phyloP scores from a whole-genome alignment of 2,329 filamentous ascomycete species.

The Colletotrichum acutatum region DNA sequence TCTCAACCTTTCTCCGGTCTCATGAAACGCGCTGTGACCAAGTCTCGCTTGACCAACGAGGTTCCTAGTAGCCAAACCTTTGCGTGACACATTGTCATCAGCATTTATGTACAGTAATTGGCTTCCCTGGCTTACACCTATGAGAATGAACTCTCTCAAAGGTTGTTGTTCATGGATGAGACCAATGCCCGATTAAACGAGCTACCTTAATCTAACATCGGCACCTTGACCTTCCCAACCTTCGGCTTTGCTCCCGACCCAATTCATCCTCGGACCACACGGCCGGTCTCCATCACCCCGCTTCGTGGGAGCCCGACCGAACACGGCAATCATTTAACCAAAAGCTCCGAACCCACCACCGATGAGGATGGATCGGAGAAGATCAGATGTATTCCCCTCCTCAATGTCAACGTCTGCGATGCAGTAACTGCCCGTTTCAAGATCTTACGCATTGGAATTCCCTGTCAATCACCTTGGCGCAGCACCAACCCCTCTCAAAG shows the following conservation, averaged over 20 bases:
- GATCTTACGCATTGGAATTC: neutral
- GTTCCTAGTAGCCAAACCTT: too few relatives aligned
- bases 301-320: neutral
- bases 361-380: neutral
- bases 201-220: neutral
- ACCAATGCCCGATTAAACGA: neutral
- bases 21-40: neutral
- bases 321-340: neutral
- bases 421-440: too few relatives aligned
- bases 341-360: neutral
- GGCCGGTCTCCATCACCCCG: neutral
- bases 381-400: neutral
- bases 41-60: neutral
- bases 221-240: fast-evolving
- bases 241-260: neutral
- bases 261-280: neutral
- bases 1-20: fast-evolving
- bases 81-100: too few relatives aligned
- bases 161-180: neutral
- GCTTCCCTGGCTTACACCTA: too few relatives aligned
- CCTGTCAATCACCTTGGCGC: neutral
- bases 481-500: neutral
- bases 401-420: neutral
- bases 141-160: neutral
- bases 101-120: too few relatives aligned